phyloP scores from a whole-genome alignment of 352 stramenopile genomes.

The Blastocystis sp. region DNA sequence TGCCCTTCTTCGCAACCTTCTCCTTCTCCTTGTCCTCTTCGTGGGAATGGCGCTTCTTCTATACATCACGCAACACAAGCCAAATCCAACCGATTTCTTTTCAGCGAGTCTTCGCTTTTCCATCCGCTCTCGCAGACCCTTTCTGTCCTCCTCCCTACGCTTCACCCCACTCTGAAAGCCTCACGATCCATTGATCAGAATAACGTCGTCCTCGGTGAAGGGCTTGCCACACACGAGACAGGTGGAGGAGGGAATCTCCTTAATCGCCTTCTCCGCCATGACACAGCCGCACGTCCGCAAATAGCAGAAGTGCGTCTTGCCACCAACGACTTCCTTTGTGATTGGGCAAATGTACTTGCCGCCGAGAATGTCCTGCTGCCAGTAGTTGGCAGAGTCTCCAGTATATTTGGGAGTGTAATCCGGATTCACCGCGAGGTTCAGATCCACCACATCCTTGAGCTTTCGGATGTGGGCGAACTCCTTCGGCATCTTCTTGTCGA shows the following conservation, averaged over 20 bases:
- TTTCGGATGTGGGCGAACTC: conserved; percentile 66
- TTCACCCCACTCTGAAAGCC: neutral
- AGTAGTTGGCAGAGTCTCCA: conserved; percentile 54
- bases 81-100: conserved; percentile 27
- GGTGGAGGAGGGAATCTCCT: conserved; percentile 44
- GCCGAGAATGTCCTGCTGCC: conserved; percentile 61
- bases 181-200: conserved; percentile 65
- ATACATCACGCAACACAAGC: neutral
- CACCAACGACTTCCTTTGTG: conserved; percentile 61
- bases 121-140: conserved; percentile 33
- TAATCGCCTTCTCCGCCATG: conserved; percentile 36
- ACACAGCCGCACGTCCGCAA: conserved; percentile 63
- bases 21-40: conserved; percentile 27
- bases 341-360: conserved; percentile 68
- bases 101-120: conserved; percentile 1
- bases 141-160: conserved; percentile 39
- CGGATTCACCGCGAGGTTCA: conserved; percentile 55
- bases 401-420: conserved; percentile 41
- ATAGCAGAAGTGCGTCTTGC: conserved; percentile 63
- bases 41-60: conserved; percentile 41
- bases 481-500: conserved; percentile 56
- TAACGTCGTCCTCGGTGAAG: conserved; percentile 56
- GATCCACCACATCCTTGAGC: conserved; percentile 56
- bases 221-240: conserved; percentile 65
- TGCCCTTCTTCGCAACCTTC: neutral